phyloP scores from a whole-genome alignment of 352 stramenopile species.

The Phytophthora multivora region DNA sequence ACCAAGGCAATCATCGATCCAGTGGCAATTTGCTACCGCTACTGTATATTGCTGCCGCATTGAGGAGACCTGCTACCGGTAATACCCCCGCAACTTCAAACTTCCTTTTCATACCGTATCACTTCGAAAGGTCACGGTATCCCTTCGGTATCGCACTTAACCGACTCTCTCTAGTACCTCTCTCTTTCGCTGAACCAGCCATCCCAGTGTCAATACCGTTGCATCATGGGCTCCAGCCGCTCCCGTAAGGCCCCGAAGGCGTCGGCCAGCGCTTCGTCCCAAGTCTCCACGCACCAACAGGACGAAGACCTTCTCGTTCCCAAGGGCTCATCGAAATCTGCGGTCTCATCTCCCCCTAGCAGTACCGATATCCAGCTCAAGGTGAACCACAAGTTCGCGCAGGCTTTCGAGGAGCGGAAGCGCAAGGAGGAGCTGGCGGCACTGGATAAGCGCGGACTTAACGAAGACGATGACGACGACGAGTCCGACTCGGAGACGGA shows the following conservation, averaged over 20 bases:
- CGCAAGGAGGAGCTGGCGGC: slow-evolving; percentile 79
- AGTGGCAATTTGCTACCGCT: too few species aligned
- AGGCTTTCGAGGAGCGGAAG: slow-evolving; percentile 75
- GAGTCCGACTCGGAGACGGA: slow-evolving; percentile 83
- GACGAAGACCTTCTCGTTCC: slow-evolving; percentile 43
- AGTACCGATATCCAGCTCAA: slow-evolving; percentile 51
- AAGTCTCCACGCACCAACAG: neutral
- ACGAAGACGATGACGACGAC: slow-evolving; percentile 52
- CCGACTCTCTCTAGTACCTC: neutral
- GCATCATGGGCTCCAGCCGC: slow-evolving; percentile 17
- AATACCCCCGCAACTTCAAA: neutral
- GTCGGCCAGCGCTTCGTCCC: neutral
- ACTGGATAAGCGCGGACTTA: slow-evolving; percentile 46
- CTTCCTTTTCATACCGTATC: neutral
- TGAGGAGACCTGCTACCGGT: neutral
- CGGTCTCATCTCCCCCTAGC: neutral
- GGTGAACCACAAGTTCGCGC: slow-evolving; percentile 83
- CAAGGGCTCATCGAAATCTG: slow-evolving; percentile 22
- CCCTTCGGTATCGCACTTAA: slow-evolving; percentile 14
- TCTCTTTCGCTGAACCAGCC: too few species aligned
- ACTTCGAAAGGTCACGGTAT: neutral
- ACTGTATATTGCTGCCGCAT: neutral
- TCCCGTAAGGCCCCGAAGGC: slow-evolving; percentile 30
- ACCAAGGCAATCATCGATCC: too few species aligned
- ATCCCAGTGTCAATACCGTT: slow-evolving; percentile 12